Percentiles rank a stretch among this genome's conserved stretches.
Evolutionary conservation across 768 basidiomycete genomes (phyloP).

Genomic region (Tylopilus vinaceipallidus): DNA sequence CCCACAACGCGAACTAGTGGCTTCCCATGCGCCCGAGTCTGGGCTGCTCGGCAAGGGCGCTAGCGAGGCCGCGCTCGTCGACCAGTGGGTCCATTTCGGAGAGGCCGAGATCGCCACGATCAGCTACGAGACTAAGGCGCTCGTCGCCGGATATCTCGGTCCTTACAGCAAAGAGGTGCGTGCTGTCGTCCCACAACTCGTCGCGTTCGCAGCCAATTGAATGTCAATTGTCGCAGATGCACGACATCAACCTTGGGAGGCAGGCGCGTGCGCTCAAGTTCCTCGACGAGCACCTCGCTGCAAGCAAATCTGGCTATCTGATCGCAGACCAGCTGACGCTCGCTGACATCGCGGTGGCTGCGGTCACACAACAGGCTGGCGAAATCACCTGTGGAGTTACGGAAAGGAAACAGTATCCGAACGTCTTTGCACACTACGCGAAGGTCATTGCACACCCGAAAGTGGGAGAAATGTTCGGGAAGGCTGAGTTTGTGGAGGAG

Average conservation of each 20-base stretch:
- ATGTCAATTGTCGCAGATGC: slow-evolving; percentile 10
- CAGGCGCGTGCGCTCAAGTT: slow-evolving; percentile 23
- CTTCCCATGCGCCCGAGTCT: slow-evolving; percentile 26
- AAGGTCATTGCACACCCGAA: slow-evolving; percentile 19
- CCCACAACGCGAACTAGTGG: slow-evolving; percentile 12
- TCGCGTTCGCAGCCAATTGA: neutral
- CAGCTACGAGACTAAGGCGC: slow-evolving; percentile 21
- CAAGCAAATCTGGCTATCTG: slow-evolving; percentile 20
- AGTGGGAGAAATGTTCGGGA: slow-evolving; percentile 19
- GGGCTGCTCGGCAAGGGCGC: slow-evolving; percentile 24
- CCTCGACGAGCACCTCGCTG: slow-evolving; percentile 26
- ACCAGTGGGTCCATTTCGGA: slow-evolving; percentile 32
- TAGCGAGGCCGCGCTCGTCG: slow-evolving; percentile 26
- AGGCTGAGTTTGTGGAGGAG: slow-evolving; percentile 19
- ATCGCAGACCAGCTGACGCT: slow-evolving; percentile 24
- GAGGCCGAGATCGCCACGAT: slow-evolving; percentile 25
- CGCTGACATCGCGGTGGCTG: slow-evolving; percentile 27
- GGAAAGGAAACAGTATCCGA: slow-evolving; percentile 27
- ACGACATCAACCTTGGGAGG: slow-evolving; percentile 12
- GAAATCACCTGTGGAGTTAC: slow-evolving; percentile 24
- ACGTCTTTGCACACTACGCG: slow-evolving; percentile 26
- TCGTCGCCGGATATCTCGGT: slow-evolving; percentile 18
- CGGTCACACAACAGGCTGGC: slow-evolving; percentile 20
- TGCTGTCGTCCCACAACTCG: neutral
- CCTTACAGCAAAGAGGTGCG: slow-evolving; percentile 24